Evolutionary conservation across 495 filamentous ascomycete genomes (phyloP), one percentile per base, ranked within the genome.

Genomic region (Penicillium fimorum): DNA sequence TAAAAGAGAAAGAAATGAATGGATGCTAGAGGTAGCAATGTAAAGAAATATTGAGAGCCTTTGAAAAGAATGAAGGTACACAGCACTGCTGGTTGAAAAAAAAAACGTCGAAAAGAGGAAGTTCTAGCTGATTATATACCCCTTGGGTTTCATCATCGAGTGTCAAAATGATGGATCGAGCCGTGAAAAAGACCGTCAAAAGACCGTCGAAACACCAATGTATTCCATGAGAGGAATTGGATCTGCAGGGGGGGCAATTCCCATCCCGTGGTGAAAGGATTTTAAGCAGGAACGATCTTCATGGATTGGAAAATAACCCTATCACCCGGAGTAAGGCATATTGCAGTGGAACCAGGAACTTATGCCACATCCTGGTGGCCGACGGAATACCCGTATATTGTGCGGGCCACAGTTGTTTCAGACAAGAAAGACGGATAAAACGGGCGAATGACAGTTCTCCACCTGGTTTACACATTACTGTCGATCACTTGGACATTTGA

Each of bases 11-110:
- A 43, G n/a, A 50, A 65, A 60, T 52, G 58, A 64, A 65, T 58
- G 58, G 45, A 64, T 42, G 48, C 44, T 50, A 50, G 24, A 46
- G 60, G 50, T 65, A 50, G 55, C 56, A 44, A 58, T 47, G 45
- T 55, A 48, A 62, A 56, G 50, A 55, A 57, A 57, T 48, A 57
- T 51, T 52, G 56, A 52, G 59, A 50, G 47, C 18, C 50, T 22
- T 60, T 48, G 49, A 57, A 60, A 59, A 45, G 59, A 67, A 67
- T 32, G 58, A 30, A 66, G 59, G 62, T 60, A 62, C 65, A 45
- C 65, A 67, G 65, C 65, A 67, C 65, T 63, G 58, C 25, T 59
- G 52, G 47, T 60, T 47, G 20, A 55, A 62, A 55, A 27, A 27
- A 56, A 55, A 45, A 24, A 10, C 29, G 15, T 18, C 40, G 42